A percentile compares a stretch with the other conserved stretches of the same genome.
These are phyloP conservation scores for Graphilbum fragrans DNA, from an alignment of 2,329 filamentous ascomycete species.

Conservation along the genomic window DNA sequence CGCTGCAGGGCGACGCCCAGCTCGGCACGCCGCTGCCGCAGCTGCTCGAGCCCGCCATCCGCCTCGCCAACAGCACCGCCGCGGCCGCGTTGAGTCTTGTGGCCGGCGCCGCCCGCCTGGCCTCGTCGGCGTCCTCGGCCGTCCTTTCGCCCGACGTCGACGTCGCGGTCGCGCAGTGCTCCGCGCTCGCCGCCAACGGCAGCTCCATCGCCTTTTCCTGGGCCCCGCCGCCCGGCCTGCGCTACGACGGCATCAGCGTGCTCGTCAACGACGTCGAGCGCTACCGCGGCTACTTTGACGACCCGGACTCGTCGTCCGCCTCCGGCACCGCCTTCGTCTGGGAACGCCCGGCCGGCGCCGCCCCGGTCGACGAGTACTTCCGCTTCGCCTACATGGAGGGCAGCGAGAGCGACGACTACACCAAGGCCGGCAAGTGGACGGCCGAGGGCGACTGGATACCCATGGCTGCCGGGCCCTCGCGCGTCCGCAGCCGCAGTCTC, in stretches of 20 bases:
- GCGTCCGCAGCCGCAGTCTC: conserved; percentile 19
- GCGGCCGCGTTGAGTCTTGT: conserved; percentile 4
- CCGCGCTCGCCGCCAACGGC: conserved; percentile 22
- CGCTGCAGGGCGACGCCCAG: conserved; percentile 58
- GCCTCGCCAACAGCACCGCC: conserved; percentile 14
- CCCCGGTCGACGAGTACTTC: conserved; percentile 52
- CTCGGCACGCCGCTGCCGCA: conserved; percentile 48
- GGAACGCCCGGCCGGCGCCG: conserved; percentile 4
- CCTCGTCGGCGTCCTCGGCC: neutral
- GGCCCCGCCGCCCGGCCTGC: conserved; percentile 31
- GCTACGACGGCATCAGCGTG: conserved; percentile 65
- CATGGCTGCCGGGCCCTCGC: conserved; percentile 52
- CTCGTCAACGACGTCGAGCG: conserved; percentile 80
- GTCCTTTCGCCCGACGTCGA: neutral
- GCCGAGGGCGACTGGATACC: conserved; percentile 50
- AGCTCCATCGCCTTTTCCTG: conserved; percentile 56
- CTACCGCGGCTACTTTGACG: conserved; percentile 58
- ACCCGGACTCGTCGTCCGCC: conserved; percentile 21
- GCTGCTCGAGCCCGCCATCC: conserved; percentile 34
- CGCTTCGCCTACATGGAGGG: conserved; percentile 64
- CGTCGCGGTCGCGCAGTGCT: no score
- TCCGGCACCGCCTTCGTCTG: conserved; percentile 3
- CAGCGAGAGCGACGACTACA: conserved; percentile 55
- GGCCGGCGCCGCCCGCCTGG: conserved; percentile 6
- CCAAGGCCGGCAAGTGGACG: conserved; percentile 61